Evolutionary conservation across 257 asterid species (phyloP), one percentile per base, ranked within the genome.

Genomic region (Fraxinus cuspidata): DNA sequence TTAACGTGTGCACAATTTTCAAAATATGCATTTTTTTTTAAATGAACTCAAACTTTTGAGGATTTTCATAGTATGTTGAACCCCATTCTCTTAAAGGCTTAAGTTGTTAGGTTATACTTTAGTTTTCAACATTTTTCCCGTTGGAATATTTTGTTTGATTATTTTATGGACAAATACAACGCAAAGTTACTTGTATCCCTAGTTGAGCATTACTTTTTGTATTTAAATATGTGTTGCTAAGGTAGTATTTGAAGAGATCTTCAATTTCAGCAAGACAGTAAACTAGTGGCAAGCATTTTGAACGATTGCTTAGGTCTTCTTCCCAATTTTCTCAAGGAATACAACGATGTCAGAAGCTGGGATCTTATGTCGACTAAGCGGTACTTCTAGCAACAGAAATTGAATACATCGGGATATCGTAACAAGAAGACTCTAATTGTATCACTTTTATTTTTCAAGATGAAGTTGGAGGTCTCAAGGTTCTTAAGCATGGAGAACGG

Each of bases 381-480:
- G 70, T 87, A 86, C 70, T 83, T 87, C 89, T 92, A 0, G 87
- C 87, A 18, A 81, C 84, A 8, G 84, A 81, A 40, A 63, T 49
- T 2, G 84, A 73, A 13, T 76, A 78, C 53, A 83, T 32, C 10
- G 85, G 89, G 15, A 10, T 10, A 42, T 42, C 49, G 0, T 0
- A 44, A 44, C n/a, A 13, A 13, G 3, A 15, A 15, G 53, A 44
- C 16, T 10, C 15, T 10, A 40, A 86, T 65, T 28, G 70, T 47
- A 6, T 90, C n/a, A 80, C 90, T 6, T 86, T 90, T 72, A 77
- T 90, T 7, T 65, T 88, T 31, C 93, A 88, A 49, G 93, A 90
- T 73, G 87, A 87, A 73, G 87, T 81, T 11, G 90, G 93, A 72
- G 96, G 91, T 3, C 86, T 88, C 0, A 89, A 88, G 78, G 87